phyloP scores from a whole-genome alignment of 257 asterid genomes.

The Forsythia suspensa region DNA sequence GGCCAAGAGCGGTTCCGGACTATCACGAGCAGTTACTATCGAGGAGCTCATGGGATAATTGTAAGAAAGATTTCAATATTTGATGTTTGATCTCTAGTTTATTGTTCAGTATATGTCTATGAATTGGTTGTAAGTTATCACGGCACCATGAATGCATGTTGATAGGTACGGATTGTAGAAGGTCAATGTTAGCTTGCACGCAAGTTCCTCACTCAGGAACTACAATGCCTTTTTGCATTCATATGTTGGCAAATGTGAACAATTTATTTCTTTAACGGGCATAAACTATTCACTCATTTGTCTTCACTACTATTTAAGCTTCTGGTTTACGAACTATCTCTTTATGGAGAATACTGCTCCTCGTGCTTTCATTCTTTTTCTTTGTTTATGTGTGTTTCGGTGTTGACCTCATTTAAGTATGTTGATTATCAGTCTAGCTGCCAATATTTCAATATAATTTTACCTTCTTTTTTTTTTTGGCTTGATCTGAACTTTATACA shows the following conservation, averaged over 20 bases:
- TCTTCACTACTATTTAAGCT: neutral
- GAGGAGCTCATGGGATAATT: conserved; percentile 98
- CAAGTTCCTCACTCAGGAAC: neutral
- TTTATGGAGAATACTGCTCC: too few relatives aligned
- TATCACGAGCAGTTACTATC: conserved; percentile 96
- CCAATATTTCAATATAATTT: neutral
- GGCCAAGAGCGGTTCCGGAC: conserved; percentile 99
- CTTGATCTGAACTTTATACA: neutral
- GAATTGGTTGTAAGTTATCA: neutral
- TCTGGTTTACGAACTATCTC: neutral
- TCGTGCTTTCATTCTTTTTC: neutral
- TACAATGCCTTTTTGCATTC: neutral
- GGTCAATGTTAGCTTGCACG: neutral
- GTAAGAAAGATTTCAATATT: conserved; percentile 48
- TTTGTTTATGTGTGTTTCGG: neutral
- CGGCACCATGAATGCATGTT: neutral
- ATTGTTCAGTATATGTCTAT: neutral
- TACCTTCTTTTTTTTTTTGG: neutral
- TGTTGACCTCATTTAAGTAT: neutral
- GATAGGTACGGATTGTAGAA: neutral
- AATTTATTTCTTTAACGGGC: neutral
- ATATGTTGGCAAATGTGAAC: neutral
- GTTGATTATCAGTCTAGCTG: neutral
- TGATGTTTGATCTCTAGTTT: conserved; percentile 15
- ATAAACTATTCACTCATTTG: neutral